phyloP scores from a whole-genome alignment of 345 rosid species.

The Murraya paniculata region DNA sequence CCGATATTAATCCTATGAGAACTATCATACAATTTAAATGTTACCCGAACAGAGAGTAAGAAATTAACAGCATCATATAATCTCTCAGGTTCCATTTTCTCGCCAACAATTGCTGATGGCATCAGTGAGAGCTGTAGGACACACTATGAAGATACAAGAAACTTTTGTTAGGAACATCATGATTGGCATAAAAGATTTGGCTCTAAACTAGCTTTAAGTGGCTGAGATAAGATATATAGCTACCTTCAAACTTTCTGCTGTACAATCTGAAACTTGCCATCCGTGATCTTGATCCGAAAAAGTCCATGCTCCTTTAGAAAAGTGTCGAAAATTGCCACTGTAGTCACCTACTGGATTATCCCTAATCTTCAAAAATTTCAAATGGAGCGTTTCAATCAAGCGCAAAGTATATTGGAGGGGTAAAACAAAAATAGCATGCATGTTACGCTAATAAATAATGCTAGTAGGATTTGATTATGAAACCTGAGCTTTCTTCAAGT shows the following conservation, averaged over 20 bases:
- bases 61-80: slow-evolving; percentile 56
- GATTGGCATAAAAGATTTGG: neutral
- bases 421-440: too few relatives aligned
- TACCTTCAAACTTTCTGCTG: slow-evolving; percentile 18
- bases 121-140: slow-evolving; percentile 41
- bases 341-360: slow-evolving; percentile 12
- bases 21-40: neutral
- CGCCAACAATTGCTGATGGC: slow-evolving; percentile 50
- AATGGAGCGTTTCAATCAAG: neutral
- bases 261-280: slow-evolving; percentile 19
- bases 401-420: neutral
- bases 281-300: slow-evolving; percentile 21
- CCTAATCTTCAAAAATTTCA: slow-evolving; percentile 10
- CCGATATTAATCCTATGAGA: too few relatives aligned
- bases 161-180: slow-evolving; percentile 11
- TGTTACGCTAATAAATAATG: too few relatives aligned
- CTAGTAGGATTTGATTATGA: neutral
- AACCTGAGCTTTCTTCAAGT: slow-evolving; percentile 76
- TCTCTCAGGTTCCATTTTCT: slow-evolving; percentile 38
- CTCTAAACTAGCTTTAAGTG: neutral
- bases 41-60: slow-evolving; percentile 53
- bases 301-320: slow-evolving; percentile 19
- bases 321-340: slow-evolving; percentile 6
- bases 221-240: slow-evolving; percentile 33
- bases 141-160: slow-evolving; percentile 26